phyloP scores from a whole-genome alignment of 495 filamentous ascomycete species.

The Penicillium alfredii region DNA sequence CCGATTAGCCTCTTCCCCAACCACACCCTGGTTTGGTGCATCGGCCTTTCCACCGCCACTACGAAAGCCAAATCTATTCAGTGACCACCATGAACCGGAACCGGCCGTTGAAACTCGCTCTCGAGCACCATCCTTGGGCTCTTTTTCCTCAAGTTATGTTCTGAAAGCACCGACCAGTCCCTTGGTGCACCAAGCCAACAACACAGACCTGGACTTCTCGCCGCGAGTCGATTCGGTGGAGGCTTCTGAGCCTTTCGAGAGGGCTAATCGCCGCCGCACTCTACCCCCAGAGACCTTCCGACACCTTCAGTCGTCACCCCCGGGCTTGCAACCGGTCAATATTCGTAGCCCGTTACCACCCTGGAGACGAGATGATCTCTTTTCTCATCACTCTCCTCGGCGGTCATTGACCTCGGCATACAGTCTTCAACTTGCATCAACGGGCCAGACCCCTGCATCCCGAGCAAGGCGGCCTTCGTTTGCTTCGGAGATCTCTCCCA shows the following conservation, averaged over 20 bases:
- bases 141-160: constrained; percentile 76
- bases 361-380: constrained; percentile 43
- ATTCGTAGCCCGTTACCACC: constrained; percentile 18
- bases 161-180: constrained; percentile 89
- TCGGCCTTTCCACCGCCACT: constrained; percentile 17
- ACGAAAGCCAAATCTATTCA: constrained; percentile 10
- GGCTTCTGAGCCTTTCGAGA: constrained; percentile 34
- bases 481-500: constrained; percentile 65
- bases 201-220: constrained; percentile 71
- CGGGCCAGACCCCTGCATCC: constrained; percentile 54
- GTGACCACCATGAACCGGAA: constrained; percentile 13
- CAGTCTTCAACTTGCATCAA: constrained; percentile 50
- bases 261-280: constrained; percentile 51
- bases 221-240: constrained; percentile 29
- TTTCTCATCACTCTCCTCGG: constrained; percentile 64
- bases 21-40: constrained; percentile 44
- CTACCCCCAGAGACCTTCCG: constrained; percentile 53
- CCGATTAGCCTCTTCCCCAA: constrained; percentile 39
- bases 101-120: constrained; percentile 21
- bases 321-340: constrained; percentile 12
- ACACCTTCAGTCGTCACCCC: constrained; percentile 34
- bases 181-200: constrained; percentile 82
- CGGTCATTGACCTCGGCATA: constrained; percentile 63
- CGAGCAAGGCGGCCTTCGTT: constrained; percentile 64
- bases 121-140: constrained; percentile 61